Conservation (phyloP, 805 yeast species). For the Saturnispora serradocipensis region DNA sequence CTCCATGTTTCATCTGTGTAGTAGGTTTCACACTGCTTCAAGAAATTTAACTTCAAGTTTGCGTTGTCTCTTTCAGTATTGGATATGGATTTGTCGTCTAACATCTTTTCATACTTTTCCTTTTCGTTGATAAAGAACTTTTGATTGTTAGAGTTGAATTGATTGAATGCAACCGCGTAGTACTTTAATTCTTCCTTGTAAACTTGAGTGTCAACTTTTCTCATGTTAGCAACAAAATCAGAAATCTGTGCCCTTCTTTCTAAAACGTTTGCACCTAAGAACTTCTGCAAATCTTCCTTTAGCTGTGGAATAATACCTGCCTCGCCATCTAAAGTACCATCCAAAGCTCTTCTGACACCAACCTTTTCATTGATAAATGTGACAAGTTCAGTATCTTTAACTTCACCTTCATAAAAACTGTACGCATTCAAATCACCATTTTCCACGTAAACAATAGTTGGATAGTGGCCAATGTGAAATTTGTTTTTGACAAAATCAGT, state of each 20-base stretch:
- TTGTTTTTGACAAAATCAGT: conserved; percentile 32
- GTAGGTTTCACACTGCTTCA: conserved; percentile 15
- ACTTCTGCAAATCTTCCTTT: conserved; percentile 23
- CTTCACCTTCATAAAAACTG: conserved; percentile 30
- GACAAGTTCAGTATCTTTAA: conserved; percentile 39
- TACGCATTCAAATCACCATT: conserved; percentile 30
- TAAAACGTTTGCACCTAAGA: conserved; percentile 24
- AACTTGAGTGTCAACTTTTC: conserved; percentile 24
- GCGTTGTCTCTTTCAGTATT: conserved; percentile 41
- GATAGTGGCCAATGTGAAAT: conserved; percentile 39
- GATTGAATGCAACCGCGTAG: conserved; percentile 36
- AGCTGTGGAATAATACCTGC: conserved; percentile 35
- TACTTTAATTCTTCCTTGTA: conserved; percentile 30
- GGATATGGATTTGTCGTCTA: conserved; percentile 31
- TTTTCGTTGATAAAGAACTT: conserved; percentile 38
- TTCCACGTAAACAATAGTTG: conserved; percentile 45
- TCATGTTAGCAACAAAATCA: conserved; percentile 30
- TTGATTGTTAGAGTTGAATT: conserved; percentile 35
- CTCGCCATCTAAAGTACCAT: conserved; percentile 30
- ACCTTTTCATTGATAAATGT: conserved; percentile 40
- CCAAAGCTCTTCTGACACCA: conserved; percentile 31
- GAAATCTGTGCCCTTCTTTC: conserved; percentile 20
- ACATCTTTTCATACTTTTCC: conserved; percentile 35
- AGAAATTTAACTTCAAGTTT: conserved; percentile 39
- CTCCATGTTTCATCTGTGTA: conserved; percentile 15